These are phyloP conservation scores for Fusarium pseudonygamai DNA, from an alignment of 2,329 filamentous ascomycete genomes.

Conservation along the genomic window DNA sequence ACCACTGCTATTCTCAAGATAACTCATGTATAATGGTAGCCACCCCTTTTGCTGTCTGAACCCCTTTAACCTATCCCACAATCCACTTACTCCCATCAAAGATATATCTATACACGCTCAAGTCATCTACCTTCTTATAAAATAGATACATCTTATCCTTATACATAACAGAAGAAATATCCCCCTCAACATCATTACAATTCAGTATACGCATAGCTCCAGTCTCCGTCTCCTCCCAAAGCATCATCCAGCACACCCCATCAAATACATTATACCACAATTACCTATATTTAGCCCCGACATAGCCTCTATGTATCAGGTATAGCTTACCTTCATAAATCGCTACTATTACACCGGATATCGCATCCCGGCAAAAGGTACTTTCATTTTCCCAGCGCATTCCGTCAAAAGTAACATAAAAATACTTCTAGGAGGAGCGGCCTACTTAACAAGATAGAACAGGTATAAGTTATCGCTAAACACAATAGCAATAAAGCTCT, in stretches of 20 bases:
- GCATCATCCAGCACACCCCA: not conserved
- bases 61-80: fast-evolving
- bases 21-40: not conserved
- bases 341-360: not conserved
- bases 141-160: not conserved
- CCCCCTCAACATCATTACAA: not conserved
- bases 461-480: not conserved
- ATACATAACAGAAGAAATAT: not conserved
- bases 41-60: not conserved
- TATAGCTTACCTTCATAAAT: not conserved
- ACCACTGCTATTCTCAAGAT: not conserved
- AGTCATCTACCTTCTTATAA: not conserved
- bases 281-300: fast-evolving
- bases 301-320: not conserved
- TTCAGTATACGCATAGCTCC: not conserved
- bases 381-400: not conserved
- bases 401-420: not conserved
- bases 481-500: not conserved
- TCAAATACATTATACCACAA: not conserved
- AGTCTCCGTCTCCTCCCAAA: not conserved
- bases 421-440: fast-evolving
- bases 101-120: not conserved
- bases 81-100: not conserved
- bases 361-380: fast-evolving
- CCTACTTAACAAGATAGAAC: not conserved